Base-by-base conservation (phyloP, 2,329 filamentous ascomycete species). In the Colletotrichum neosansevieriae region DNA sequence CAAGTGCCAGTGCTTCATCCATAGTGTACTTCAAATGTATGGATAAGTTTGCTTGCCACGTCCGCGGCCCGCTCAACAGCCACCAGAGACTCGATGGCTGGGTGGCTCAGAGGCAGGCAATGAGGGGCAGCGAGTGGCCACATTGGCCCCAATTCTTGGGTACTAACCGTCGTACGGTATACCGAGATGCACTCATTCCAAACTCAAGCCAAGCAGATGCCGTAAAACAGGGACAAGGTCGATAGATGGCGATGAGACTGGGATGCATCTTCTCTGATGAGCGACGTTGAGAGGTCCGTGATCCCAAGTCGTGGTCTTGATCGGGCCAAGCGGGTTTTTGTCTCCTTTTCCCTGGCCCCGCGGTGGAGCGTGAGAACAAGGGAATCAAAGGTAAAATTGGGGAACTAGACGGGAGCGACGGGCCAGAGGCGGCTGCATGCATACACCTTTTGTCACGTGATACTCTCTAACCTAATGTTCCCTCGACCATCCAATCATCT, bases 371-470 rank as follows among this genome's bases (percentile, higher is more conserved):
- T 40, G 15, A 63, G 59, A 64, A 34, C 65, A 64, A 64, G 65
- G 64, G 65, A 64, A 53, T 64, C 59, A 21, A 47, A 45, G 50
- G 62, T 44, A 69, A 69, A 69, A 57, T 56, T 61, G 67, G 67
- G 34, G 60, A 61, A 56, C 29, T 34, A 40, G 15, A 63, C 63
- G 67, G 67, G 67, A 69, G 44, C 63, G 62, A 67, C 67, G 64
- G 64, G 59, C 38, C 63, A 67, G 13, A 64, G 44, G n/a, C 64
- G 67, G 67, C 50, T 69, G 67, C 67, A 67, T 69, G 67, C 67
- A 69, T 69, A 40, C 34, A 49, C 44, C n/a, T 44, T 7, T 6
- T 11, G 10, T 69, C 67, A 69, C 67, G 67, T 69, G 65, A 68
- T 11, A 10, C 50, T 40, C 49, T 32, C 63, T 61, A 60, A 67